Evolutionary conservation across 2,329 filamentous ascomycete genomes (phyloP).

Genomic region (Tolypocladium cylindrosporum): DNA sequence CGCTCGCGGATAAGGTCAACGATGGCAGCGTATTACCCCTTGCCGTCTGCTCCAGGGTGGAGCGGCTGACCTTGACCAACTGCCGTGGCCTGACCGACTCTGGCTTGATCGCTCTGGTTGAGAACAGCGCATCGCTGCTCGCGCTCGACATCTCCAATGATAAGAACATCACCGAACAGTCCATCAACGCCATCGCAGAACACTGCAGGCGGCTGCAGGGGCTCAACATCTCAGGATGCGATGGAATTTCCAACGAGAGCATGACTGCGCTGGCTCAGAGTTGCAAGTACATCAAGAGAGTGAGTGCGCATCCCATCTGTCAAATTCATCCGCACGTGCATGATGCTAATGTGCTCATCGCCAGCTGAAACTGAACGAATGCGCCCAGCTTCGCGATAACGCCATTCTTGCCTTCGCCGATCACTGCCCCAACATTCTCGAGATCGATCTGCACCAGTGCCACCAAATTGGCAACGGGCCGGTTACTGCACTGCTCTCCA

Average conservation of each 20-base stretch:
- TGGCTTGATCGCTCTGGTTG: conserved; percentile 69
- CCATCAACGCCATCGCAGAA: conserved; percentile 66
- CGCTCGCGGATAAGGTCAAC: conserved; percentile 63
- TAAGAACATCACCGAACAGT: conserved; percentile 73
- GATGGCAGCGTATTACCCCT: conserved; percentile 84
- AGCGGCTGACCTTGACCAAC: conserved; percentile 85
- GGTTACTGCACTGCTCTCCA: conserved; percentile 68
- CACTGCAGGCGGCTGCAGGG: conserved; percentile 83
- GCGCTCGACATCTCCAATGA: conserved; percentile 85
- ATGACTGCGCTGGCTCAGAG: conserved; percentile 69
- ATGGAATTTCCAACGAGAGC: conserved; percentile 75
- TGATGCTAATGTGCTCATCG: not conserved
- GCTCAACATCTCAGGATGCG: conserved; percentile 83
- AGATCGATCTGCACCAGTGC: conserved; percentile 91
- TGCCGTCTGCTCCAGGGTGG: conserved; percentile 76
- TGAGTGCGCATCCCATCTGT: conserved; percentile 30
- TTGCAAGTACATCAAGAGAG: conserved; percentile 79
- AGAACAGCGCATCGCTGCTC: conserved; percentile 69
- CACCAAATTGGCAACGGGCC: conserved; percentile 71
- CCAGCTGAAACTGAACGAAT: conserved; percentile 89
- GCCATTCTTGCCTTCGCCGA: conserved; percentile 78
- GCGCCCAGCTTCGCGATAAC: conserved; percentile 70
- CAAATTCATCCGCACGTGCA: not conserved
- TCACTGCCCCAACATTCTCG: conserved; percentile 84
- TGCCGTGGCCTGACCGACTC: conserved; percentile 78